phyloP scores from a whole-genome alignment of 2,329 filamentous ascomycete species.

The Penicillium sp. region DNA sequence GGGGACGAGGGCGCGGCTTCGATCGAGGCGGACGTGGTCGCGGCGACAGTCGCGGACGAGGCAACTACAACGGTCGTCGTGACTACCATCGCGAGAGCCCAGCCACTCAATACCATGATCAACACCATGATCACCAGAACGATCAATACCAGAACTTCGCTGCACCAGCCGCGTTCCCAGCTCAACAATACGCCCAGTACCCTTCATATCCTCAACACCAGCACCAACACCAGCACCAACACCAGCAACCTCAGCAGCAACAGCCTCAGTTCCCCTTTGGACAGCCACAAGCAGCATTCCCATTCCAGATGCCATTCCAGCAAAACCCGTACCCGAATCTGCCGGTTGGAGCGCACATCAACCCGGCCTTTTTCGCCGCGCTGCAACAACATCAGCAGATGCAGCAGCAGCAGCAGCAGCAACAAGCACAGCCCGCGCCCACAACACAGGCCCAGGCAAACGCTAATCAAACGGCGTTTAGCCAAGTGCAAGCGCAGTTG shows the following conservation, averaged over 20 bases:
- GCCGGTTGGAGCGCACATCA: conserved; percentile 49
- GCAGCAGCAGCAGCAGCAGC: conserved; percentile 27
- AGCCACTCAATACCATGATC: too few species aligned
- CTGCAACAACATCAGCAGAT: conserved; percentile 43
- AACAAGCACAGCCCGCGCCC: conserved; percentile 12
- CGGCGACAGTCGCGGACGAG: conserved; percentile 26
- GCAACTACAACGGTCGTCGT: conserved; percentile 22
- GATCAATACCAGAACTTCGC: conserved; percentile 19
- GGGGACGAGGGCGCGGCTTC: conserved; percentile 44
- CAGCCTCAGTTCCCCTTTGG: conserved; percentile 19
- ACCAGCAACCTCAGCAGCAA: conserved; percentile 30
- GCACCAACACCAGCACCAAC: conserved; percentile 35
- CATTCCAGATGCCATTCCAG: conserved; percentile 40
- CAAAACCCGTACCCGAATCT: conserved; percentile 41
- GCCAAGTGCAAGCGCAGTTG: conserved; percentile 40
- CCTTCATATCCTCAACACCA: conserved; percentile 26
- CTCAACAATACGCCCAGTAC: conserved; percentile 27
- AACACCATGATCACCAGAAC: conserved; percentile 21
- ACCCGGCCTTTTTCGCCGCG: conserved; percentile 54
- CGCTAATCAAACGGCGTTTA: conserved; percentile 32
- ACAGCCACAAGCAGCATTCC: conserved; percentile 24
- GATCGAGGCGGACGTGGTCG: conserved; percentile 35
- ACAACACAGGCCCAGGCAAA: conserved; percentile 14
- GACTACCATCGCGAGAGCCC: conserved; percentile 27
- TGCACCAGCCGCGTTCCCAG: conserved; percentile 18